Base-by-base conservation (phyloP, 2,329 filamentous ascomycete genomes). In the Exophiala spinifera region DNA sequence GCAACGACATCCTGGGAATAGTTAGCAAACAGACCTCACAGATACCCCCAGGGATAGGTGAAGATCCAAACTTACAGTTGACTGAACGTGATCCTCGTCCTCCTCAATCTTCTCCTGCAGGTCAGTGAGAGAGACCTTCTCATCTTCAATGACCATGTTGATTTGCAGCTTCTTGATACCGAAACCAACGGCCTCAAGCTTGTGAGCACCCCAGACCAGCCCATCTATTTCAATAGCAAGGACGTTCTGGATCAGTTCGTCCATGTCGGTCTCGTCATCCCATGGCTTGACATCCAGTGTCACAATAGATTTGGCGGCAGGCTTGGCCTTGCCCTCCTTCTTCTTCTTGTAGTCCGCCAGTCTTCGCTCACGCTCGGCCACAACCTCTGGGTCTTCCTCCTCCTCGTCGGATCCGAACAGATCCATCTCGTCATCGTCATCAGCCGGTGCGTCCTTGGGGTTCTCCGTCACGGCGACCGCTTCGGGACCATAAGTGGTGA, bases 121-220 rank as follows among this genome's bases (percentile, higher is more conserved):
- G 61, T 96, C 92, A 66, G 87, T 83, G 63, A 89, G 74, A 64
- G 89, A 91, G 71, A 99, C 75, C 84, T 96, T 96, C 65, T 97
- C 92, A 73, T 99, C 94, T 82, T 97, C 94, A 63, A 97, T 80
- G 67, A 97, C 91, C 66, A 97, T 77, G 86, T 89, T 97, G 81
- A 99, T 95, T 84, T 97, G 92, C 62, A 99, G 86, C 85, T 97
- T 97, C 83, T 89, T 94, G 82, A 99, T 95, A 82, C 94, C 94
- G 82, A 89, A 99, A 70, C 91, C 92, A 68, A 99, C 86, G 64
- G 91, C 75, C 49, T 95, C 86, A 63, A 96, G 80, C 82, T 94
- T 89, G 74, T 88, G 91, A 63, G 81, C 85, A 85, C 92, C 92
- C 94, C 94, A 99, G 62, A 95, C 86, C 61, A 99, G 89, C 78